Percentiles rank a stretch among this genome's conserved stretches.
phyloP scores from a whole-genome alignment of 148 eudicot genomes.

The Fagopyrum tataricum region DNA sequence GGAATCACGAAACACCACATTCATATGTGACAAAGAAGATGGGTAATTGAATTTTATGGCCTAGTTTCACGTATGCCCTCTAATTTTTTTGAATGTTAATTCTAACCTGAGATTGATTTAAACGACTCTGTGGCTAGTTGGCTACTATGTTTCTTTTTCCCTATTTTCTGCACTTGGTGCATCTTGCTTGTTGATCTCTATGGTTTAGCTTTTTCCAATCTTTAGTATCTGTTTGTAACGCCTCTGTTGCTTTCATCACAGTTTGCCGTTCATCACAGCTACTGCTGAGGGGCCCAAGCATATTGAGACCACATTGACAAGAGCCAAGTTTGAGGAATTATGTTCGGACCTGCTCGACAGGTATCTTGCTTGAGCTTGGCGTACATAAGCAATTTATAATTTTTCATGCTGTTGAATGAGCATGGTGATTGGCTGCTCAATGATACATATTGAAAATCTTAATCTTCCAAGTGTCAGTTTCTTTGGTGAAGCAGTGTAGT shows the following conservation, averaged over 20 bases:
- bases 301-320: slow-evolving; percentile 55
- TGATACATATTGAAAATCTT: not conserved
- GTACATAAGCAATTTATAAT: not conserved
- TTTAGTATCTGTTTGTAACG: not conserved
- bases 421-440: not conserved
- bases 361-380: slow-evolving; percentile 19
- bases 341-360: slow-evolving; percentile 70
- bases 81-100: not conserved
- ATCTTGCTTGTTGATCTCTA: not conserved
- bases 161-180: not conserved
- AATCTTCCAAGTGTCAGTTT: not conserved
- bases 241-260: slow-evolving; percentile 16
- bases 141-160: not conserved
- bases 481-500: not conserved
- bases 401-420: not conserved
- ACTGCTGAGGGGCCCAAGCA: slow-evolving; percentile 72
- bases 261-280: slow-evolving; percentile 66
- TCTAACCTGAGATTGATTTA: no score
- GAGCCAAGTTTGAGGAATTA: slow-evolving; percentile 61
- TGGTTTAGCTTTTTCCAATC: not conserved
- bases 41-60: not conserved
- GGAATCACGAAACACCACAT: no score
- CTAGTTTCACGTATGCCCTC: not conserved
- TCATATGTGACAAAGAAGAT: not conserved
- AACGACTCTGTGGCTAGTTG: no score